These are phyloP conservation scores for Elsinoe fawcettii DNA, from an alignment of 2,329 filamentous ascomycete species.

Conservation along the genomic window DNA sequence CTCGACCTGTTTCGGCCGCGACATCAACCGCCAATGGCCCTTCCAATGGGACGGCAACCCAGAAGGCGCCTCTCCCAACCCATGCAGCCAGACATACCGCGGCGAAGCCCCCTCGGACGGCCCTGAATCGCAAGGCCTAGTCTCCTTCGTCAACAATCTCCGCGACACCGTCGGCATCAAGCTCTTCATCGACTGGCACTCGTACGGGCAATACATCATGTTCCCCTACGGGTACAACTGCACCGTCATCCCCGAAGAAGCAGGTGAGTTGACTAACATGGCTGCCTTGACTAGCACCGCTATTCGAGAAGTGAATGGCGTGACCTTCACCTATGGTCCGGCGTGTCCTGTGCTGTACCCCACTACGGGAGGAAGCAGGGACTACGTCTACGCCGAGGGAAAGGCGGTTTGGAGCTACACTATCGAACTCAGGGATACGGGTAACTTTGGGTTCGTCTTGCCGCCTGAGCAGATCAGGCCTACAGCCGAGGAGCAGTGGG, in stretches of 20 bases:
- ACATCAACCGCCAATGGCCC: constrained; percentile 53
- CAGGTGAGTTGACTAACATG: constrained; percentile 87
- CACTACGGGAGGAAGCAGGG: constrained; percentile 72
- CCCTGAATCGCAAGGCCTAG: constrained; percentile 47
- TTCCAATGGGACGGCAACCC: constrained; percentile 40
- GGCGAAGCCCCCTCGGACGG: constrained; percentile 36
- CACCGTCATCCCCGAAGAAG: constrained; percentile 64
- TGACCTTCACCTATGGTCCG: constrained; percentile 55
- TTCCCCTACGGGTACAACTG: constrained; percentile 90
- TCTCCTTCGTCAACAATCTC: constrained; percentile 51
- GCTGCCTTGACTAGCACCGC: constrained; percentile 81
- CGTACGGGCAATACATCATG: constrained; percentile 88
- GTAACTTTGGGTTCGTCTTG: constrained; percentile 86
- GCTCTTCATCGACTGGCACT: constrained; percentile 78
- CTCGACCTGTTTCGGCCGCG: constrained; percentile 24
- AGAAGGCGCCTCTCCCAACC: constrained; percentile 44
- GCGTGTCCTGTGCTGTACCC: constrained; percentile 64
- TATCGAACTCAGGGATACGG: constrained; percentile 85
- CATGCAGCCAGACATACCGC: constrained; percentile 45
- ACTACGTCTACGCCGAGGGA: constrained; percentile 91
- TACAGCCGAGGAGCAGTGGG: constrained; percentile 67
- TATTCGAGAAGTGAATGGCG: constrained; percentile 63
- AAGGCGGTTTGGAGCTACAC: constrained; percentile 79
- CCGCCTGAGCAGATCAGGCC: constrained; percentile 81
- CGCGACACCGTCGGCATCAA: constrained; percentile 67